These are phyloP conservation scores for Acanthamoeba healyi DNA, from an alignment of 208 protist genomes.

Conservation along the genomic window DNA sequence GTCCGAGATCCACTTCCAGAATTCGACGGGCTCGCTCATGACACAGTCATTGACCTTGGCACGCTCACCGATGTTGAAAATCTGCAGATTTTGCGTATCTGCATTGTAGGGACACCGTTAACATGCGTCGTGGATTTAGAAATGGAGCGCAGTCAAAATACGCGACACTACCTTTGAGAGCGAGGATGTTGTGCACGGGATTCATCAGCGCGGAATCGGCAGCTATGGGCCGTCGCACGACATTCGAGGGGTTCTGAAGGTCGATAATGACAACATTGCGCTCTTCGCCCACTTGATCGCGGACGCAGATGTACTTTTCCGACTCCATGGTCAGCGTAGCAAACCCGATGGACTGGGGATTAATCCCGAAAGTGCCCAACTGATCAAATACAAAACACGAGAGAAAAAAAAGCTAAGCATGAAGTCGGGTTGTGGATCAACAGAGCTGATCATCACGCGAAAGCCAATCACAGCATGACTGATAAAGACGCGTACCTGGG, in stretches of 20 bases:
- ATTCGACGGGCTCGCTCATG: slow-evolving; percentile 96
- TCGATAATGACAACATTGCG: slow-evolving; percentile 96
- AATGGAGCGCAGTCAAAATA: not conserved
- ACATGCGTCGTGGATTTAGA: not conserved
- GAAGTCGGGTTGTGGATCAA: not conserved
- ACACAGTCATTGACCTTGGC: slow-evolving; percentile 96
- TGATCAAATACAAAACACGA: no score
- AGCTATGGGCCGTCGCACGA: slow-evolving; percentile 96
- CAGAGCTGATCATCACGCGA: not conserved
- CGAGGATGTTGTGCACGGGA: slow-evolving; percentile 97
- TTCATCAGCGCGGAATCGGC: slow-evolving; percentile 99
- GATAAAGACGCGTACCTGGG: slow-evolving; percentile 10
- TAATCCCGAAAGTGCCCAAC: slow-evolving; percentile 90
- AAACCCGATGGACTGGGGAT: slow-evolving; percentile 95
- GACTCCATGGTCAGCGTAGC: slow-evolving; percentile 98
- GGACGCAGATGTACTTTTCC: slow-evolving; percentile 98
- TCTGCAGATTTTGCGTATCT: slow-evolving; percentile 97
- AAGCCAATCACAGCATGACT: not conserved
- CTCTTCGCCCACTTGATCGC: slow-evolving; percentile 93
- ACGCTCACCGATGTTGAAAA: slow-evolving; percentile 98
- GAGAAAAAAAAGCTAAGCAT: not conserved
- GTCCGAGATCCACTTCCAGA: slow-evolving; percentile 97
- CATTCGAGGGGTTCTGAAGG: slow-evolving; percentile 93
- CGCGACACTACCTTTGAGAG: slow-evolving; percentile 92
- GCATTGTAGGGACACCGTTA: not conserved